Base-by-base conservation (phyloP, 2,329 filamentous ascomycete genomes). In the Paecilomyces niveus region DNA sequence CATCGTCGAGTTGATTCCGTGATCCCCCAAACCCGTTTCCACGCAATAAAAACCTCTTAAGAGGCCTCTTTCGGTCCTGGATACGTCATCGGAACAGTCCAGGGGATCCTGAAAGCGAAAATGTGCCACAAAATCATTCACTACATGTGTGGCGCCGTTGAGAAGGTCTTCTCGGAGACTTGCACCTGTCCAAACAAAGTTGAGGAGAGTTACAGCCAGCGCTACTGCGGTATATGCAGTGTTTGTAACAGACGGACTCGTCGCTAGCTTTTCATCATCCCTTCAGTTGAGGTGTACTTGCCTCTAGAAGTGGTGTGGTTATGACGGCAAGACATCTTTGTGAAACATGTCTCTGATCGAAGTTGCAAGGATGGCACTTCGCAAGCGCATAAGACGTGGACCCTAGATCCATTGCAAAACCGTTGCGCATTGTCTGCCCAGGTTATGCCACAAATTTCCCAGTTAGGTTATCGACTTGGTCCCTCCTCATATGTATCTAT, bases 81-180 rank as follows among this genome's bases (percentile, higher is more conserved):
- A 51, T 22, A 51, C 10, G 21, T 22, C 4, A 11, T 21, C 18
- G 6, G 13, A 26, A 52, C 50, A 26, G 10, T 18, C 4, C 3
- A 13, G 3, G 50, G n/a, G 13, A 24, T 11, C 10, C 13, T 29
- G 24, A 24, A 49, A 55, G 35, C 51, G 21, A 53, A 55, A 11
- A 65, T 65, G 63, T 65, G 63, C 57, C 58, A 62, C 39, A 58
- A 59, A 50, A 51, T 61, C 15, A 59, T 65, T 39, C 54, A 56
- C 29, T 65, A 65, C 55, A 53, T 53, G 50, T 65, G 63, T 50
- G 63, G 63, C 13, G 54, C 62, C 13, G 54, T 61, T 15, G 63
- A 65, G 56, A 65, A 62, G 15, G 58, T 65, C 15, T 65, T 62
- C 54, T 61, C 57, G 5, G 18, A 58, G 32, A 29, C 57, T 13